phyloP scores from a whole-genome alignment of 2,329 filamentous ascomycete genomes.

The Colletotrichum australisinense region DNA sequence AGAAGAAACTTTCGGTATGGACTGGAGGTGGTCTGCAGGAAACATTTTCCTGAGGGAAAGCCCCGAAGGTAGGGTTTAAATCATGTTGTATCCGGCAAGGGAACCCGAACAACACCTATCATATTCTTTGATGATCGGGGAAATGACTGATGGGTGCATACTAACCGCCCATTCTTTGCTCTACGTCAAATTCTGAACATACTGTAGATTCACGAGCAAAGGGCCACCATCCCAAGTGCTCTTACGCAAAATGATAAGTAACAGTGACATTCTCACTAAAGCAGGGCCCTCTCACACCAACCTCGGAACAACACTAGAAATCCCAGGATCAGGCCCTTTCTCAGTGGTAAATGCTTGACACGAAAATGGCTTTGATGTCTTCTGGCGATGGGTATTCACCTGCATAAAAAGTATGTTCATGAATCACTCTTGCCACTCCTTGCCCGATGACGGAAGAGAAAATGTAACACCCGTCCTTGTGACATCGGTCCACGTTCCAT shows the following conservation, averaged over 20 bases:
- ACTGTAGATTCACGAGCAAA: background rate
- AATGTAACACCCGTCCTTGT: background rate
- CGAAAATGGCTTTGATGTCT: background rate
- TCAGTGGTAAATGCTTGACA: background rate
- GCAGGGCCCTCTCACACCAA: background rate
- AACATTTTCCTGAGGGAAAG: background rate
- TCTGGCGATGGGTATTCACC: background rate
- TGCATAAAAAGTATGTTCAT: background rate
- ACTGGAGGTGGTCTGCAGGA: background rate
- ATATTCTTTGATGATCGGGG: background rate
- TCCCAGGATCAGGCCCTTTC: background rate
- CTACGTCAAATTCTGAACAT: background rate
- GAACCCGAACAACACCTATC: background rate
- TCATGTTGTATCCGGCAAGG: background rate
- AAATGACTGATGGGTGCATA: background rate
- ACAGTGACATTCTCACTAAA: background rate
- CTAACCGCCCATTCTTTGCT: background rate
- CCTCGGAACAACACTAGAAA: fast-evolving
- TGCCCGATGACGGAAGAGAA: background rate
- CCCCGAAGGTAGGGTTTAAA: background rate
- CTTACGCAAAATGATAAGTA: background rate
- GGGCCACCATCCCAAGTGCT: background rate
- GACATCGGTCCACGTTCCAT: background rate
- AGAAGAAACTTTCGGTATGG: background rate
- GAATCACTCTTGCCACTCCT: background rate